phyloP scores from a whole-genome alignment of 176 grass and related monocot species.

The Zizania latifolia region DNA sequence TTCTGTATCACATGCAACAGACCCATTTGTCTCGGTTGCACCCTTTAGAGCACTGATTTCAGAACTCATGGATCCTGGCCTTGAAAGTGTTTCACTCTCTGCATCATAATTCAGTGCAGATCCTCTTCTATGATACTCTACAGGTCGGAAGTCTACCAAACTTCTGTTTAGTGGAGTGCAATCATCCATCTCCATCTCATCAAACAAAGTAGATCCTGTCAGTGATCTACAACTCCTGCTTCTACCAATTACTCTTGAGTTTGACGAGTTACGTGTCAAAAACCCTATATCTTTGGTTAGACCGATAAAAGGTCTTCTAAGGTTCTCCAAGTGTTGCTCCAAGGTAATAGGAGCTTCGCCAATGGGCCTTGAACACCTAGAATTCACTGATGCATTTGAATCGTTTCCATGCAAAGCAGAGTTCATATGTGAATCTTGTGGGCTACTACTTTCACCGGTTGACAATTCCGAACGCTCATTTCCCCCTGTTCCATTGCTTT shows the following conservation, averaged over 20 bases:
- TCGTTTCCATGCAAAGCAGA: conserved; percentile 20
- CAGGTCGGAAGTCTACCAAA: conserved; percentile 57
- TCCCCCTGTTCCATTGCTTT: conserved; percentile 34
- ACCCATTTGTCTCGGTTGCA: conserved; percentile 37
- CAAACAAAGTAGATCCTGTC: conserved; percentile 45
- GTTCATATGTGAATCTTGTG: conserved; percentile 8
- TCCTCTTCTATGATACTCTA: conserved; percentile 44
- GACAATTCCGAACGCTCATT: conserved; percentile 30
- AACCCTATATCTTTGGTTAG: conserved; percentile 42
- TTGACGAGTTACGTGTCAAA: conserved; percentile 27
- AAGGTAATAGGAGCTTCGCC: conserved; percentile 58
- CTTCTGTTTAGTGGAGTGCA: conserved; percentile 68
- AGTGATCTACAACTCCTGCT: conserved; percentile 87
- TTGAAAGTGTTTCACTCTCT: conserved; percentile 55
- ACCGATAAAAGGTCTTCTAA: conserved; percentile 61
- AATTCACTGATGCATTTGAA: conserved; percentile 40
- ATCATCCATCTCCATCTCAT: conserved; percentile 48
- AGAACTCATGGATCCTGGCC: conserved; percentile 56
- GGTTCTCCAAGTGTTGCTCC: conserved; percentile 91
- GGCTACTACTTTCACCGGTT: conserved; percentile 48
- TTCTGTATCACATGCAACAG: conserved; percentile 39
- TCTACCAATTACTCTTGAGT: conserved; percentile 56
- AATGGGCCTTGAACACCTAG: conserved; percentile 29
- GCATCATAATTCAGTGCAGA: conserved; percentile 37
- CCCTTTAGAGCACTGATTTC: conserved; percentile 36